Evolutionary conservation across 768 basidiomycete genomes (phyloP).

Genomic region (Tricholoma flavovirens): DNA sequence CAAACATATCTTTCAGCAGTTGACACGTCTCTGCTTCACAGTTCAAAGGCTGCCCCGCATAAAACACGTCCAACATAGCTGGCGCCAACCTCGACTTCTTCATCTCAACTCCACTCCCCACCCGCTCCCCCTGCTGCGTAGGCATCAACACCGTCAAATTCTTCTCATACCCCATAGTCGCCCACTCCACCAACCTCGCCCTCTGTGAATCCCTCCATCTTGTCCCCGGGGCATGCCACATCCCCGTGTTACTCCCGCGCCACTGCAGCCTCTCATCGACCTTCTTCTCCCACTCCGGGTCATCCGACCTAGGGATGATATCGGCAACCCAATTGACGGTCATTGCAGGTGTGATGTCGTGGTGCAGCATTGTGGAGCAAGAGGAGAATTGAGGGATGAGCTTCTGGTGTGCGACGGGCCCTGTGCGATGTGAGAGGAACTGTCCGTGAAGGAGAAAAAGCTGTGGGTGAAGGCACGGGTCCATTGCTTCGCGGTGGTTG

Average conservation of each 20-base stretch:
- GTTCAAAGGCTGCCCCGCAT: slow-evolving; percentile 34
- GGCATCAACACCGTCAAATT: slow-evolving; percentile 31
- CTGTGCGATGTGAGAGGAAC: slow-evolving; percentile 42
- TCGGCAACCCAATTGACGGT: slow-evolving; percentile 40
- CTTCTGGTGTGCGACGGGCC: slow-evolving; percentile 35
- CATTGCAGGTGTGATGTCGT: slow-evolving; percentile 45
- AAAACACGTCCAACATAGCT: slow-evolving; percentile 51
- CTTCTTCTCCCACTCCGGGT: slow-evolving; percentile 58
- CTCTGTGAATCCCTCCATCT: slow-evolving; percentile 46
- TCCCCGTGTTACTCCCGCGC: slow-evolving; percentile 72
- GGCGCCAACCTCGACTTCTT: slow-evolving; percentile 31
- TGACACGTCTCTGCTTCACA: slow-evolving; percentile 40
- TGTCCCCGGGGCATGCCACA: slow-evolving; percentile 32
- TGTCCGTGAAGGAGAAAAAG: slow-evolving; percentile 40
- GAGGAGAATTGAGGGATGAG: slow-evolving; percentile 50
- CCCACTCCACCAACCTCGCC: slow-evolving; percentile 33
- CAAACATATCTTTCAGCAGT: slow-evolving; percentile 38
- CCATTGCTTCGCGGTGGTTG: slow-evolving; percentile 37
- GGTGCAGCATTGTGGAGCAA: slow-evolving; percentile 41
- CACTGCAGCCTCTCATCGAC: slow-evolving; percentile 53
- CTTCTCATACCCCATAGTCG: slow-evolving; percentile 19
- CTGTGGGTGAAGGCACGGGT: slow-evolving; percentile 39
- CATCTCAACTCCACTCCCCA: slow-evolving; percentile 27
- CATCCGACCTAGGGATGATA: slow-evolving; percentile 28
- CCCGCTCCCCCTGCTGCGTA: slow-evolving; percentile 15